Evolutionary conservation across 2,329 filamentous ascomycete species (phyloP).

Genomic region (Nemania abortiva): DNA sequence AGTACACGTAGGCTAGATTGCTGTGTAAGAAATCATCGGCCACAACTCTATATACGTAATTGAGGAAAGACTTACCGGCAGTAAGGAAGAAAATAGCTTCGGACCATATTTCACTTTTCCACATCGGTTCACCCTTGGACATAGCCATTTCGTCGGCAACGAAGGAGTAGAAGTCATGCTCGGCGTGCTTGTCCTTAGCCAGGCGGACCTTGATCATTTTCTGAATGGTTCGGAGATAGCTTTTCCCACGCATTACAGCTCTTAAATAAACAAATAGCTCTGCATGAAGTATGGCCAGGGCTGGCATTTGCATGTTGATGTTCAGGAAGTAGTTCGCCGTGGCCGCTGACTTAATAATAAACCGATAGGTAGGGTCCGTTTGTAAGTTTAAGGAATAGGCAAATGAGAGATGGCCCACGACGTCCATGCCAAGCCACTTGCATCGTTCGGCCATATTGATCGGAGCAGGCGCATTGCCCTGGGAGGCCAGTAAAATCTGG

Average conservation of each 20-base stretch:
- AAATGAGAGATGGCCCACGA: conserved; percentile 36
- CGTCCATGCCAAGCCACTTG: conserved; percentile 33
- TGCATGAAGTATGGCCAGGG: conserved; percentile 6
- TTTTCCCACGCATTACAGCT: conserved; percentile 13
- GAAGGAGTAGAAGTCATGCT: conserved; percentile 15
- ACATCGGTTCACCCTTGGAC: not conserved
- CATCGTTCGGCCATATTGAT: conserved; percentile 32
- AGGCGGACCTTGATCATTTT: conserved; percentile 23
- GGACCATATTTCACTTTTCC: conserved; percentile 12
- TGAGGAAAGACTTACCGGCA: conserved; percentile 1
- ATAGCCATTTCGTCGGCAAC: not conserved
- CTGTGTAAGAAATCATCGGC: not conserved
- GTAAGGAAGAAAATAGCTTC: conserved; percentile 22
- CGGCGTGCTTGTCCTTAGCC: not conserved
- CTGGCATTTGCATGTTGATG: conserved; percentile 9
- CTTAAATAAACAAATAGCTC: not conserved
- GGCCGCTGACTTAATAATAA: conserved; percentile 3
- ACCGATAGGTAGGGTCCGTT: conserved; percentile 18
- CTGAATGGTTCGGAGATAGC: not conserved
- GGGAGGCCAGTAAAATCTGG: not conserved
- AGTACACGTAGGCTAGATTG: not conserved
- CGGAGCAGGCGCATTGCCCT: not conserved
- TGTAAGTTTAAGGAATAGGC: conserved; percentile 34
- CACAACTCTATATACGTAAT: not conserved
- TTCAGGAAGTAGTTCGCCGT: conserved; percentile 6